These are phyloP conservation scores for Fremontodendron californicum DNA, from an alignment of 345 rosid species.

Conservation along the genomic window DNA sequence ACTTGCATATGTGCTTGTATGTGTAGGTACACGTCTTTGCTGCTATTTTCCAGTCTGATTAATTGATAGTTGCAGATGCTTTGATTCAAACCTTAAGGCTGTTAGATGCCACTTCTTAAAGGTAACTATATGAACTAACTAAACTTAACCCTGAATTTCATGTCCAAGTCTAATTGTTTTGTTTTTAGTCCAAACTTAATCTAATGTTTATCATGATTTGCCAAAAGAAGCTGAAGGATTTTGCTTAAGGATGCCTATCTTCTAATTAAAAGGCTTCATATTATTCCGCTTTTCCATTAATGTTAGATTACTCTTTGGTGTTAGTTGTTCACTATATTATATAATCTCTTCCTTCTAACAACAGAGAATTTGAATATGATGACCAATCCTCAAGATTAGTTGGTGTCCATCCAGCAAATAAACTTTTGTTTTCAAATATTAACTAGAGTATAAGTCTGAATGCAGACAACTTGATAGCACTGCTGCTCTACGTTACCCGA, in stretches of 20 bases:
- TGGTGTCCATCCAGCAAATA: not conserved
- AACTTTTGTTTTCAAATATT: no score
- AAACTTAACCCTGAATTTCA: no score
- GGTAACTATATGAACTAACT: no score
- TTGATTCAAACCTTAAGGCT: no score
- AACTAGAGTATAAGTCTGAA: no score
- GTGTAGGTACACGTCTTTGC: not conserved
- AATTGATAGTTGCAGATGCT: no score
- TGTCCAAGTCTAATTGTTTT: not conserved
- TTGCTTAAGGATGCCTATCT: not conserved
- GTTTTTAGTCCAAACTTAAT: not conserved
- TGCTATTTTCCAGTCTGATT: not conserved
- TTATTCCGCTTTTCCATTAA: not conserved
- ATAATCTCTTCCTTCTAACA: not conserved
- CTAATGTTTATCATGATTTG: not conserved
- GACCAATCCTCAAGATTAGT: not conserved
- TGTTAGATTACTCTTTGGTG: not conserved
- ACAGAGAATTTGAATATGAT: not conserved
- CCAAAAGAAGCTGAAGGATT: no score
- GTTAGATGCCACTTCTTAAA: no score
- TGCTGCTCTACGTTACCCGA: no score
- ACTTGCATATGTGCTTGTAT: not conserved
- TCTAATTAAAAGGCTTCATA: not conserved
- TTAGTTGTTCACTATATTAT: not conserved
- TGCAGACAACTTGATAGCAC: not conserved